These are phyloP conservation scores for Priceomyces medius DNA, from an alignment of 805 yeast species.

Conservation along the genomic window DNA sequence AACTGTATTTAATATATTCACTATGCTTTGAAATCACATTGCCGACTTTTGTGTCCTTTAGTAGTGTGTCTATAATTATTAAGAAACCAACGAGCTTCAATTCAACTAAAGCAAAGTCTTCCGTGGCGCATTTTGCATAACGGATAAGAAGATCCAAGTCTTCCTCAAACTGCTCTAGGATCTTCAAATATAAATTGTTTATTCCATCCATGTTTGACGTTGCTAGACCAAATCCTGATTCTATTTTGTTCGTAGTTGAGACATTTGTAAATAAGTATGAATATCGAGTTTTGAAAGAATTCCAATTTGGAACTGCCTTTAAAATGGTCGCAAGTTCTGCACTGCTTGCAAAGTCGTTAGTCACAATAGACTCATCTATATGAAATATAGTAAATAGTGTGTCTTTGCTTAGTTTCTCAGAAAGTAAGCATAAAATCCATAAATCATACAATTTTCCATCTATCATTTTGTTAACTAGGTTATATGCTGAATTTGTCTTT, in stretches of 20 bases:
- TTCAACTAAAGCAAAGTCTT: slow-evolving; percentile 9
- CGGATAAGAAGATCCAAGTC: slow-evolving; percentile 13
- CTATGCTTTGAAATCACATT: slow-evolving; percentile 6
- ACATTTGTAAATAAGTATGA: slow-evolving; percentile 20
- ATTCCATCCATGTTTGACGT: neutral
- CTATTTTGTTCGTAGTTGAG: neutral
- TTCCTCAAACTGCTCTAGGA: slow-evolving; percentile 12
- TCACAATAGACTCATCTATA: slow-evolving; percentile 9
- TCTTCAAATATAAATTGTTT: slow-evolving; percentile 1
- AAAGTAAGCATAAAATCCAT: slow-evolving; percentile 39
- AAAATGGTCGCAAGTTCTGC: slow-evolving; percentile 16
- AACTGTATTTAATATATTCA: slow-evolving; percentile 7
- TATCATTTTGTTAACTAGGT: slow-evolving; percentile 40
- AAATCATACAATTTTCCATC: slow-evolving; percentile 52
- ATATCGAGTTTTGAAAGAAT: slow-evolving; percentile 24
- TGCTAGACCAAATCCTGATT: neutral
- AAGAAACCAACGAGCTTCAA: slow-evolving; percentile 19
- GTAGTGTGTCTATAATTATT: slow-evolving; percentile 16
- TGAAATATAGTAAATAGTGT: slow-evolving; percentile 14
- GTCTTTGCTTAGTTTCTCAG: slow-evolving; percentile 14
- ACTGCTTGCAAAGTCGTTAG: neutral
- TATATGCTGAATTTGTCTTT: slow-evolving; percentile 5
- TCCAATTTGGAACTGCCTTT: slow-evolving; percentile 25
- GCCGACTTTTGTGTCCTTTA: slow-evolving; percentile 20
- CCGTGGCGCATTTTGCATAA: slow-evolving; percentile 7